phyloP scores from a whole-genome alignment of 495 filamentous ascomycete genomes.

The Xylaria cubensis region DNA sequence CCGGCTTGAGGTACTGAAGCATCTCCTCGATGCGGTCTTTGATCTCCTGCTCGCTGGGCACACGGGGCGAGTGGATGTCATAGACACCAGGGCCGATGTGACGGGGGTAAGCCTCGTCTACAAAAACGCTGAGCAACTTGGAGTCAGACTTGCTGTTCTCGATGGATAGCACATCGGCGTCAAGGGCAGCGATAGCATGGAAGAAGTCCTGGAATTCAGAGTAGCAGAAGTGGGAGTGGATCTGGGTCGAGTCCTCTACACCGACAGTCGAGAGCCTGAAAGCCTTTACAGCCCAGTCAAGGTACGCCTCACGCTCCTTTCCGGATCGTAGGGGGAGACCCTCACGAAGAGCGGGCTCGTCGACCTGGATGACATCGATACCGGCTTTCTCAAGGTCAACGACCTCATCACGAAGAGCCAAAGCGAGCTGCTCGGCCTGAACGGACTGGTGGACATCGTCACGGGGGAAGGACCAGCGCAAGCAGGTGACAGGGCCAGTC shows the following conservation, averaged over 20 bases:
- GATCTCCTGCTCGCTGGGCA: constrained; percentile 95
- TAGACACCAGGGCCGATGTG: constrained; percentile 99
- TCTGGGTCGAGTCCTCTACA: constrained; percentile 92
- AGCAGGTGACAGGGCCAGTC: constrained; percentile 96
- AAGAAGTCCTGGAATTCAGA: constrained; percentile 99
- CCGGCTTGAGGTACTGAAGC: constrained; percentile 89
- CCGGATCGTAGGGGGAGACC: constrained; percentile 95
- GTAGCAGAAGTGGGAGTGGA: constrained; percentile 99
- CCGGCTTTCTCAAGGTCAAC: constrained; percentile 96
- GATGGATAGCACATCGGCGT: constrained; percentile 97
- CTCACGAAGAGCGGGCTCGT: constrained; percentile 98
- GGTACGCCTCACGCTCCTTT: constrained; percentile 90
- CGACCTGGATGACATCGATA: constrained; percentile 97
- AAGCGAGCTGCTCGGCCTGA: constrained; percentile 97
- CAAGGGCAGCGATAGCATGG: constrained; percentile 97
- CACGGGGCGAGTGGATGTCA: constrained; percentile 98
- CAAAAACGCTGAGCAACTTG: constrained; percentile 98
- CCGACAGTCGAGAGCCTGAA: constrained; percentile 94
- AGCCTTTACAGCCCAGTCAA: constrained; percentile 93
- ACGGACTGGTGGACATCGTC: constrained; percentile 98
- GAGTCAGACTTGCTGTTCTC: constrained; percentile 99
- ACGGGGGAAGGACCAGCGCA: constrained; percentile 99
- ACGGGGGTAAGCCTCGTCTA: constrained; percentile 92
- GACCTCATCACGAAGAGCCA: constrained; percentile 98
- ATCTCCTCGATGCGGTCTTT: constrained; percentile 96